Base-by-base conservation (phyloP, 345 rosid species). In the Linum usitatissimum region DNA sequence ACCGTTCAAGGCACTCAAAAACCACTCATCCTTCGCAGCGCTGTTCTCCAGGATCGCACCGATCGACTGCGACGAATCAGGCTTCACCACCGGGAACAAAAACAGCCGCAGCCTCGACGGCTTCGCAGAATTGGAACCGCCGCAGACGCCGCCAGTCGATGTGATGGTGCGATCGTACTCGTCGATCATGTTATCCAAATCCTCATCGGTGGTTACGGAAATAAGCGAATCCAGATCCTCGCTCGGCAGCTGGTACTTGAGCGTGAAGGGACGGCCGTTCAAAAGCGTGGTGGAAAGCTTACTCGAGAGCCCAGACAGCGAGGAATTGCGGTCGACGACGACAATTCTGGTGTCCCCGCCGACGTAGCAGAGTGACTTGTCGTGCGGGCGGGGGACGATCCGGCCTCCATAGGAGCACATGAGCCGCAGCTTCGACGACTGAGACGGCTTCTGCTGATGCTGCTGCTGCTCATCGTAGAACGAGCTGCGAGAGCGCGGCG, bases 341-440 rank as follows among this genome's bases (percentile, higher is more conserved):
- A 92, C 70, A 83, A 92, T 84, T 61, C 96, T 95, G 53, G 88
- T 92, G 67, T 90, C 91, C 10, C 97, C 97, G 66, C 96, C 96
- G 40, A 86, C 79, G 75, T 87, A 90, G 68, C 93, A 90, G 34
- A 90, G 79, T 7, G 82, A 80, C 80, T 90, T 90, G 67, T 90
- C 93, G 68, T 90, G 96, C 0, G 97, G 96, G 0, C 97, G 87
- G 21, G 97, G 97, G 14, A 87, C 81, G 72, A 90, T 90, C 54
- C 85, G 90, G 18, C 96, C 97, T 23, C 93, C 97, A 67, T 86
- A 87, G 65, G 96, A 87, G 70, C 97, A 87, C 96, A 90, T 90
- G 63, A 90, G 85, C 3, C 97, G 93, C 68, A 90, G 87, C 74
- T 87, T 86, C 17, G 87, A 63, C 39, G 90, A 69, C 53, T 64